phyloP scores from a whole-genome alignment of 805 yeast species.

The Komagataella ulmi region DNA sequence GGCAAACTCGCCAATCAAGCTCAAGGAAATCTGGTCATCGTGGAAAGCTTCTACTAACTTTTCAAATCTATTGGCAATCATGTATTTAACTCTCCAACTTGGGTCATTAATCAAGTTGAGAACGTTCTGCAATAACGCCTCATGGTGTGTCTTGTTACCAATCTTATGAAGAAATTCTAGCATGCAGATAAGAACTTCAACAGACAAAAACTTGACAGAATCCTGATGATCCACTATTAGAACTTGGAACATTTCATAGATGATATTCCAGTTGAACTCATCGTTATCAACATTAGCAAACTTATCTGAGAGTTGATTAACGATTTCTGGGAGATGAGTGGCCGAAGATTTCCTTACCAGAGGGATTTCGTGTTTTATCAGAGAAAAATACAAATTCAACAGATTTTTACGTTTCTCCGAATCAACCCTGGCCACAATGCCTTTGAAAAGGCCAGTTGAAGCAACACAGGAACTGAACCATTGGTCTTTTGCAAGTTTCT shows the following conservation, averaged over 20 bases:
- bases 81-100: slow-evolving; percentile 96
- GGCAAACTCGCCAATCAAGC: slow-evolving; percentile 59
- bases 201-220: slow-evolving; percentile 81
- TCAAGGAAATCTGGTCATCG: slow-evolving; percentile 40
- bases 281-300: slow-evolving; percentile 24
- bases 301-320: slow-evolving; percentile 34
- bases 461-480: slow-evolving; percentile 95
- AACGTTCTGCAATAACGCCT: slow-evolving; percentile 51
- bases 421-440: slow-evolving; percentile 48
- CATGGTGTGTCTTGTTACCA: slow-evolving; percentile 43
- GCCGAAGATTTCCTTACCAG: slow-evolving; percentile 97
- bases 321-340: slow-evolving; percentile 60
- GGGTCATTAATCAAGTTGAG: slow-evolving; percentile 70
- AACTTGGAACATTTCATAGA: slow-evolving; percentile 71
- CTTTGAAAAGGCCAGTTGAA: slow-evolving; percentile 75
- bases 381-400: slow-evolving; percentile 50
- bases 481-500: slow-evolving; percentile 68
- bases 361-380: slow-evolving; percentile 87
- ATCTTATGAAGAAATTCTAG: slow-evolving; percentile 51
- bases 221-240: slow-evolving; percentile 83
- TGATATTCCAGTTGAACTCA: slow-evolving; percentile 61
- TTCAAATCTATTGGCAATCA: slow-evolving; percentile 92
- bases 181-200: slow-evolving; percentile 78
- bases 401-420: slow-evolving; percentile 44
- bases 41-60: slow-evolving; percentile 54